Conservation (phyloP, 139 green algal genomes). For the Chlorella sorokiniana region DNA sequence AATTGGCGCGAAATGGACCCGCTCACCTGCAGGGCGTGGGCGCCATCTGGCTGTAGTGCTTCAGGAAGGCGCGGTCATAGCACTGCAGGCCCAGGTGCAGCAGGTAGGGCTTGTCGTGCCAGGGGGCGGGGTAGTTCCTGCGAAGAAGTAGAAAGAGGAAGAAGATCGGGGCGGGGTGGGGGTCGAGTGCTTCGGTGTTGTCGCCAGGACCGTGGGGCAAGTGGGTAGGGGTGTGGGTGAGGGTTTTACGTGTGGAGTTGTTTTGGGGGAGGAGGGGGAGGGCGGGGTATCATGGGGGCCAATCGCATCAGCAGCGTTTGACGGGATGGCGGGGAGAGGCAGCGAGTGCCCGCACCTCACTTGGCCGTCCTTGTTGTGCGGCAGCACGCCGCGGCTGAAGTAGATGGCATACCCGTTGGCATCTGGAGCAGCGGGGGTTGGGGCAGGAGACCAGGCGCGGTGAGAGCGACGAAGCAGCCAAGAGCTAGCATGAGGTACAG, state of each 20-base stretch:
- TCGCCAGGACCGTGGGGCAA: too few species aligned
- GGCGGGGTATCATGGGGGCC: background rate
- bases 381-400: constrained; percentile 72
- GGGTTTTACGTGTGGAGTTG: too few species aligned
- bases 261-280: too few species aligned
- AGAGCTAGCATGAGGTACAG: too few species aligned
- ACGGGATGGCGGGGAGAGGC: background rate
- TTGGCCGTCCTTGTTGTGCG: constrained; percentile 69
- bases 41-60: constrained; percentile 54
- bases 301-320: background rate
- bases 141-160: background rate
- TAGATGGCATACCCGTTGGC: constrained; percentile 74
- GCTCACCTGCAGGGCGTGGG: constrained; percentile 59
- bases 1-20: too few species aligned
- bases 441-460: background rate
- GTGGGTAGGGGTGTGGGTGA: too few species aligned
- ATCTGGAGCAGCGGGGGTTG: constrained; percentile 44
- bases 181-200: too few species aligned
- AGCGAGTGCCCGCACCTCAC: constrained; percentile 19
- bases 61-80: constrained; percentile 70
- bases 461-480: too few species aligned
- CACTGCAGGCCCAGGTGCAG: constrained; percentile 74
- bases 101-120: constrained; percentile 58
- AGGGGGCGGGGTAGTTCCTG: constrained; percentile 50
- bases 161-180: background rate